Evolutionary conservation across 805 yeast genomes (phyloP).

Genomic region (Zygosaccharomyces bisporus): DNA sequence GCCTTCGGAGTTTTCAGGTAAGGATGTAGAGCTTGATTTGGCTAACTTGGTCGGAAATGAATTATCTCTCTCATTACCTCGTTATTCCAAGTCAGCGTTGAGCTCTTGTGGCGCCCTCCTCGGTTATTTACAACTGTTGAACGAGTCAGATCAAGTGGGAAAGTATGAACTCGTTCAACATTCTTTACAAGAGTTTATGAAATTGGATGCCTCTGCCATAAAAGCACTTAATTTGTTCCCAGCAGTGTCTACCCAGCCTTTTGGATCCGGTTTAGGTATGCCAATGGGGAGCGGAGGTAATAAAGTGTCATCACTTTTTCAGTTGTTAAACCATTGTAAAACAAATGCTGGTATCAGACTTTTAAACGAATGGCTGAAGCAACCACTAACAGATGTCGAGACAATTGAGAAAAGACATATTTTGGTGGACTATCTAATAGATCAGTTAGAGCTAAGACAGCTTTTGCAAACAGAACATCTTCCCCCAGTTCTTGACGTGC

Average conservation of each 20-base stretch:
- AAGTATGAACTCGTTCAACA: conserved; percentile 58
- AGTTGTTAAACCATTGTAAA: conserved; percentile 82
- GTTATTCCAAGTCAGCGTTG: conserved; percentile 27
- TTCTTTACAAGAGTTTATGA: conserved; percentile 76
- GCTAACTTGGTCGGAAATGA: conserved; percentile 62
- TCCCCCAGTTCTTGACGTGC: conserved; percentile 75
- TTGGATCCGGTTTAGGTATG: conserved; percentile 15
- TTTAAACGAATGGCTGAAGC: conserved; percentile 92
- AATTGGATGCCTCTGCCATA: conserved; percentile 85
- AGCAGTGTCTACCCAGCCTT: conserved; percentile 22
- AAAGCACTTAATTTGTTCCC: conserved; percentile 87
- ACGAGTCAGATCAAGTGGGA: conserved; percentile 53
- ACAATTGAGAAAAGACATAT: conserved; percentile 66
- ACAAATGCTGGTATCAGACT: conserved; percentile 85
- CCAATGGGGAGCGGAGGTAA: conserved; percentile 22
- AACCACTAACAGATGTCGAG: conserved; percentile 69
- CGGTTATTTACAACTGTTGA: conserved; percentile 60
- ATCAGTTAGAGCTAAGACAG: conserved; percentile 63
- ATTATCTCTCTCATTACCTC: conserved; percentile 30
- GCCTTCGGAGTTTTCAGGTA: conserved; percentile 53
- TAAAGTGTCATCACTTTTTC: conserved; percentile 64
- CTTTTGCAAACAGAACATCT: conserved; percentile 64
- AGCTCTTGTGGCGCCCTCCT: conserved; percentile 52
- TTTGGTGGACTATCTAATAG: conserved; percentile 70
- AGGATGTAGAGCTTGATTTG: conserved; percentile 75